Percentiles rank a stretch among this genome's conserved stretches.
Conservation (phyloP, 768 basidiomycete species). For the Agaricus blazei region DNA sequence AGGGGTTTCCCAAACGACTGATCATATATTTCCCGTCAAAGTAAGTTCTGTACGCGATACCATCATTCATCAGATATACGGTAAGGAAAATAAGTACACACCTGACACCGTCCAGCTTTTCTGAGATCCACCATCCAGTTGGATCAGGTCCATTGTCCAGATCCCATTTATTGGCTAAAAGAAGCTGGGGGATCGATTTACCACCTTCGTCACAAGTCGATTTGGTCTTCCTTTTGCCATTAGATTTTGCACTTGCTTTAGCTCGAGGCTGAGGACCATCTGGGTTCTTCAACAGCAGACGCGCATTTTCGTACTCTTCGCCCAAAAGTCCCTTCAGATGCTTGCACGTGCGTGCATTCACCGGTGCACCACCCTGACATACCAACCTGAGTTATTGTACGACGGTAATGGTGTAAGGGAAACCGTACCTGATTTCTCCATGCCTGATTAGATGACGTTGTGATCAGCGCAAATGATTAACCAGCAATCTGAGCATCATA, state of each 20-base stretch:
- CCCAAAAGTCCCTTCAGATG: constrained; percentile 32
- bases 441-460: constrained; percentile 17
- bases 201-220: constrained; percentile 27
- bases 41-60: constrained; percentile 35
- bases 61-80: background rate
- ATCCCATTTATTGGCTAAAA: constrained; percentile 57
- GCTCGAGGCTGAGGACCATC: constrained; percentile 18
- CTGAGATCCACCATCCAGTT: constrained; percentile 57
- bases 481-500: constrained; percentile 11
- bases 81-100: constrained; percentile 20
- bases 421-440: constrained; percentile 28
- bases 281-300: constrained; percentile 31
- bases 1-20: constrained; percentile 55
- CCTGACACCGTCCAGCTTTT: constrained; percentile 61
- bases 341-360: constrained; percentile 35
- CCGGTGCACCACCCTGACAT: constrained; percentile 23
- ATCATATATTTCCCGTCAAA: constrained; percentile 49
- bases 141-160: constrained; percentile 48
- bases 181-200: constrained; percentile 38
- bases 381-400: background rate
- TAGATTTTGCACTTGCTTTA: constrained; percentile 14
- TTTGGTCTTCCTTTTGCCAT: constrained; percentile 20
- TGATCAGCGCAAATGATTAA: background rate
- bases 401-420: background rate
- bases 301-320: constrained; percentile 32